A percentile compares a stretch with the other conserved stretches of the same genome.
These are phyloP conservation scores for Picea abies DNA, from an alignment of 83 land plant genomes.

Conservation along the genomic window DNA sequence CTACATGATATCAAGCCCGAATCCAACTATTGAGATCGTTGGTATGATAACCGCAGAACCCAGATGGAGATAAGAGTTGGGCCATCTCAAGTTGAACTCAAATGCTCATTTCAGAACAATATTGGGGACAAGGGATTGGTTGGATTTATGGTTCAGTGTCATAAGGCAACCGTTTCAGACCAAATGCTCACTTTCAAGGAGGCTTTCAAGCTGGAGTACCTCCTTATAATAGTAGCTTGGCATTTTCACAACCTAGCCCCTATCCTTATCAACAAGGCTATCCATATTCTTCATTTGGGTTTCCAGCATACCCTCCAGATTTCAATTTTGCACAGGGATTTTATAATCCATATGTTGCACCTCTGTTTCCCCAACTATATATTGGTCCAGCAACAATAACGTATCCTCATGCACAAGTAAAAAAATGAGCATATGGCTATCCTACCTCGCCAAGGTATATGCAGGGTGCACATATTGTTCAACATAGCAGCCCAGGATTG, in stretches of 20 bases:
- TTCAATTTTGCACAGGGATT: constrained; percentile 18
- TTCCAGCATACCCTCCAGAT: constrained; percentile 8
- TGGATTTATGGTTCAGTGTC: no score
- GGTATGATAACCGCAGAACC: no score
- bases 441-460: constrained; percentile 10
- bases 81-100: no score
- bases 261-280: constrained; percentile 15
- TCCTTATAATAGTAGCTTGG: constrained; percentile 15
- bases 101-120: no score
- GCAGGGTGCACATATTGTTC: constrained; percentile 12
- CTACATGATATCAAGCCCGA: no score
- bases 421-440: constrained; percentile 5
- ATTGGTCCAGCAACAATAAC: constrained; percentile 1
- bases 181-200: constrained; percentile 11
- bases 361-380: constrained; percentile 14
- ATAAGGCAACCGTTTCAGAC: constrained; percentile 18
- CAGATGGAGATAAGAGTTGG: no score
- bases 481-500: constrained; percentile 13
- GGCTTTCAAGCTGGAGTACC: constrained; percentile 10
- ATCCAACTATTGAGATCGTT: no score
- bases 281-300: constrained; percentile 14
- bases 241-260: constrained; percentile 12
- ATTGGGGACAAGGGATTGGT: no score
- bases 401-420: constrained; percentile 12
- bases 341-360: constrained; percentile 15